Evolutionary conservation across 1,284 basidiomycete species (phyloP), one percentile per base, ranked within the genome.

Genomic region (Ustilago shanxiensis): DNA sequence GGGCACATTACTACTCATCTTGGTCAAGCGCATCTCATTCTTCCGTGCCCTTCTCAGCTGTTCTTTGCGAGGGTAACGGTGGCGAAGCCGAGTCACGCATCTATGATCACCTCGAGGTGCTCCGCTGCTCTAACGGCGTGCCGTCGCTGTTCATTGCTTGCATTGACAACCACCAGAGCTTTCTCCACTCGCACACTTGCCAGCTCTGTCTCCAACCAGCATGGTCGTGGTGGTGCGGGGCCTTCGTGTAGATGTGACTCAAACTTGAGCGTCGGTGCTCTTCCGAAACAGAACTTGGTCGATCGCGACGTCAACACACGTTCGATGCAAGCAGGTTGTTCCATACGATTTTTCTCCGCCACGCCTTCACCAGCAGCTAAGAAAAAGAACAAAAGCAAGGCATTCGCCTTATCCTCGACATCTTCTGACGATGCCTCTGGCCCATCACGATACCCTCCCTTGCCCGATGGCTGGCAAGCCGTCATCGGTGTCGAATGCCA

Each of bases 401-500:
- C 71, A 10, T 33, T 45, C 13, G 33, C 69, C 13, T 16, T 53
- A 8, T 47, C 63, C 2, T 10, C 56, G 4, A 5, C 49, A 7
- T 3, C 39, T 18, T 33, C 52, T 3, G 58, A 41, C 24, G 60
- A 64, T 18, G 10, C 2, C 20, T 33, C 62, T 14, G 49, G 28
- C 0, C n/a, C 63, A 8, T 72, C 74, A 2, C 51, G 70, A 24
- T 77, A 77, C 18, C 60, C 77, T 7, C 68, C 70, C 0, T 72
- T 85, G 1, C 81, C 83, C 1, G 18, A 41, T 5, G 84, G 80
- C 47, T 86, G 84, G 84, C 70, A 84, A 55, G 79, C 95, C 22
- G 89, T 97, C 59, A 91, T 99, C 51, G 97, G 97, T 26, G 92
- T 99, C 53, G 96, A 99, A 85, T 93, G 95, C 11, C 97, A 99